Conservation (phyloP, 2,329 filamentous ascomycete species). For the Fonsecaea erecta region DNA sequence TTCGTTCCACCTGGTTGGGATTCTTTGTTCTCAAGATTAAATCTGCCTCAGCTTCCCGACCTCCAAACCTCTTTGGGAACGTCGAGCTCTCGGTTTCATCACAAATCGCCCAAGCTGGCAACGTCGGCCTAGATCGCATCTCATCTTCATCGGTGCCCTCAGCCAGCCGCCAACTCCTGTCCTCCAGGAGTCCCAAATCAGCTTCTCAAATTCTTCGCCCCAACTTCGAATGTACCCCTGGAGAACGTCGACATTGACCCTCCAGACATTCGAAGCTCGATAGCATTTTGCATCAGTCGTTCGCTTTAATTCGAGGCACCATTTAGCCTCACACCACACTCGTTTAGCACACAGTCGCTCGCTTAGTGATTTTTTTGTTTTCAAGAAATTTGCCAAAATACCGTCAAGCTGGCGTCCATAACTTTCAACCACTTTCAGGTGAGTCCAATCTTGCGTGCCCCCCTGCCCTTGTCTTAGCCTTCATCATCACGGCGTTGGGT, state of each 20-base stretch:
- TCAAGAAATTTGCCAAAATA: constrained; percentile 42
- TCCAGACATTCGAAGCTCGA: constrained; percentile 26
- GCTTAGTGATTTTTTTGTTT: constrained; percentile 49
- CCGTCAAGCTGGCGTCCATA: constrained; percentile 57
- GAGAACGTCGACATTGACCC: constrained; percentile 18
- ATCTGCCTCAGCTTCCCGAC: constrained; percentile 41
- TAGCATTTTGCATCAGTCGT: constrained; percentile 43
- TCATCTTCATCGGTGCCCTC: constrained; percentile 2
- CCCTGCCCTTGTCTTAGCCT: constrained; percentile 29
- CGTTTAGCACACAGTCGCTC: constrained; percentile 52
- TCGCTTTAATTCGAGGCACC: constrained; percentile 52
- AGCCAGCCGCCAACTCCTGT: constrained; percentile 21
- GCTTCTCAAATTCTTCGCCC: constrained; percentile 3
- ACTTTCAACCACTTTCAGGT: constrained; percentile 53
- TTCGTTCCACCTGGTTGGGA: constrained; percentile 43
- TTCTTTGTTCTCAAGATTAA: constrained; percentile 41
- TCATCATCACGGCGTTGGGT: not conserved
- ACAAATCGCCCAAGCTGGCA: constrained; percentile 17
- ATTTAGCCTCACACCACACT: constrained; percentile 42
- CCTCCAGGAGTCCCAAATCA: constrained; percentile 7
- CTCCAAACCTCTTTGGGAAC: constrained; percentile 36
- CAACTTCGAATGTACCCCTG: constrained; percentile 29
- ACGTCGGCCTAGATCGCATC: constrained; percentile 8
- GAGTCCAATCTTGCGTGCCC: constrained; percentile 38
- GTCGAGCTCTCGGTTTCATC: constrained; percentile 9